Conservation (phyloP, 306 rosid genomes). For the Fragaria nilgerrensis region DNA sequence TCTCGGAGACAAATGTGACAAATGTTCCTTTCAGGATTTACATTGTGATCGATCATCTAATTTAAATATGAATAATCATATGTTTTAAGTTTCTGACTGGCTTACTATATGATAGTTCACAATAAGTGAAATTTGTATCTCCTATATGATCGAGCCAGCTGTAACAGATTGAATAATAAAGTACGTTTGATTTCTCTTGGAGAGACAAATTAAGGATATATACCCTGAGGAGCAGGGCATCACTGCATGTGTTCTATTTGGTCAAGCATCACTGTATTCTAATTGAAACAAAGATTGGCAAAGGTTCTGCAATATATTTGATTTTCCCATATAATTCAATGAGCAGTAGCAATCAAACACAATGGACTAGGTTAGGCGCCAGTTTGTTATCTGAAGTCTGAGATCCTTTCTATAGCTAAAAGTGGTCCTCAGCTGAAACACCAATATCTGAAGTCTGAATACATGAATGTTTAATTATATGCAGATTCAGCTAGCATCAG, state of each 20-base stretch:
- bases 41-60: too few species aligned
- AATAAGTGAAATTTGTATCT: too few species aligned
- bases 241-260: background rate
- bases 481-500: background rate
- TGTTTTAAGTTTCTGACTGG: too few species aligned
- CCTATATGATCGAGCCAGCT: too few species aligned
- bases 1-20: too few species aligned
- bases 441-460: background rate
- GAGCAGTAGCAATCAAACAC: background rate
- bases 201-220: background rate
- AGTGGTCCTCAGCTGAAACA: slow-evolving; percentile 3
- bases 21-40: too few species aligned
- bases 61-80: too few species aligned
- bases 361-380: background rate
- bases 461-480: background rate
- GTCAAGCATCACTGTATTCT: background rate
- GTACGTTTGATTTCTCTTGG: background rate
- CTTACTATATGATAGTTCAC: too few species aligned
- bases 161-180: background rate
- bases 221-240: background rate
- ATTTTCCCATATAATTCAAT: background rate
- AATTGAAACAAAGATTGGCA: background rate
- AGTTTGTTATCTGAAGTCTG: background rate
- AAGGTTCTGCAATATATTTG: background rate
- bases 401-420: background rate